Base-by-base conservation (phyloP, 1,284 basidiomycete genomes). In the Puccinia triticina region DNA sequence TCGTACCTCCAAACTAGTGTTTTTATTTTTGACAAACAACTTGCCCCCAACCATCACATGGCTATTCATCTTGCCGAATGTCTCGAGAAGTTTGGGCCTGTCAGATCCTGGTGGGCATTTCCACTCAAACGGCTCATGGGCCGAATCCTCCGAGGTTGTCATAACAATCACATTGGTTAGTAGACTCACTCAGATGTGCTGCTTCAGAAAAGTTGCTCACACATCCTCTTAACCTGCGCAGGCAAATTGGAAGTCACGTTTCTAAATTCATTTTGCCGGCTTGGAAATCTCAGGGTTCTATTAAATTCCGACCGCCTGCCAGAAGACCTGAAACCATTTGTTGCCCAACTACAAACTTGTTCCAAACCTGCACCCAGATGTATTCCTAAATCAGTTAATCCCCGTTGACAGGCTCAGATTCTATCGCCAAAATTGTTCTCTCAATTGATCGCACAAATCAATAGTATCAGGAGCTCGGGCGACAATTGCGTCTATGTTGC, bases 41-140 rank as follows among this genome's bases (percentile, higher is more conserved):
- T 78, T 14, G 64, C 76, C 11, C 76, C 76, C 34, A 77, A 77
- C 50, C 76, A 77, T 29, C 76, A 77, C 48, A 66, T 77, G 59
- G 32, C 76, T 37, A 77, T 77, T 23, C 75, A 77, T 59, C 37
- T 77, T 21, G 75, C 57, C 21, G 75, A 77, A 29, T 77, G 57
- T 29, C 14, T 77, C 59, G n/a, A n/a, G n/a, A n/a, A n/a, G n/a
- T n/a, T n/a, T n/a, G n/a, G n/a, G n/a, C n/a, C n/a, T n/a, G n/a
- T n/a, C n/a, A n/a, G n/a, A n/a, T n/a, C n/a, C n/a, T n/a, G n/a
- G n/a, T n/a, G n/a, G n/a, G n/a, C n/a, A n/a, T n/a, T n/a, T n/a
- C n/a, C n/a, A n/a, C n/a, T n/a, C n/a, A n/a, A n/a, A n/a, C n/a
- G n/a, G n/a, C n/a, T n/a, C 21, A 77, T 64, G 55, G 75, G 32